phyloP scores from a whole-genome alignment of 768 basidiomycete species.

The Naganishia randhawae region DNA sequence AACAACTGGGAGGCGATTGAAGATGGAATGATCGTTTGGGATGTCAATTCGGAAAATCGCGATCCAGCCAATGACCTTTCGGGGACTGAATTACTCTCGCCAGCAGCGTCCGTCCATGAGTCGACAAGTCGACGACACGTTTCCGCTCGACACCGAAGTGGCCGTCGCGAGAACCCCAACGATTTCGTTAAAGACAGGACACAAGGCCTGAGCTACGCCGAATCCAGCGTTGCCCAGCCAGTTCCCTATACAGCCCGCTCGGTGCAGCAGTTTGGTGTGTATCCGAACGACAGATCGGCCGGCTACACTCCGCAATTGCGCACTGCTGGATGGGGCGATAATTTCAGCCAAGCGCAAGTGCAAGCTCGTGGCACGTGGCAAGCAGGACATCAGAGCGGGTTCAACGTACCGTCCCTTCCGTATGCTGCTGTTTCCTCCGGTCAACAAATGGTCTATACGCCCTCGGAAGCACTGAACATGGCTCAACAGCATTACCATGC shows the following conservation, averaged over 20 bases:
- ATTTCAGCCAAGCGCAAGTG: slow-evolving; percentile 8
- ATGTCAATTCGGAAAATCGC: slow-evolving; percentile 29
- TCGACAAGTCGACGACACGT: neutral
- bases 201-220: neutral
- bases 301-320: slow-evolving; percentile 1
- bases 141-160: slow-evolving; percentile 11
- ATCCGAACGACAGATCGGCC: neutral
- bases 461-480: neutral
- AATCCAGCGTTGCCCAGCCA: slow-evolving; percentile 18
- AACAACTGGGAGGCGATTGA: slow-evolving; percentile 50
- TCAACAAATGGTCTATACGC: neutral
- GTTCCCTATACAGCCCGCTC: neutral
- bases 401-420: slow-evolving; percentile 14
- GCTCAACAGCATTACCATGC: slow-evolving; percentile 5
- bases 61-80: slow-evolving; percentile 45
- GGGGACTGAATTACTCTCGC: slow-evolving; percentile 41
- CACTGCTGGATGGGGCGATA: neutral
- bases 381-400: neutral
- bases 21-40: slow-evolving; percentile 44
- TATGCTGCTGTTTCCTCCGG: slow-evolving; percentile 3
- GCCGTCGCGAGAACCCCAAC: neutral
- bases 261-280: slow-evolving; percentile 15
- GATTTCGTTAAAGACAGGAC: neutral
- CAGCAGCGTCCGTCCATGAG: slow-evolving; percentile 28
- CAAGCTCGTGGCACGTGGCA: slow-evolving; percentile 2